phyloP scores from a whole-genome alignment of 176 grass and related monocot genomes.

The Juncus effusus region DNA sequence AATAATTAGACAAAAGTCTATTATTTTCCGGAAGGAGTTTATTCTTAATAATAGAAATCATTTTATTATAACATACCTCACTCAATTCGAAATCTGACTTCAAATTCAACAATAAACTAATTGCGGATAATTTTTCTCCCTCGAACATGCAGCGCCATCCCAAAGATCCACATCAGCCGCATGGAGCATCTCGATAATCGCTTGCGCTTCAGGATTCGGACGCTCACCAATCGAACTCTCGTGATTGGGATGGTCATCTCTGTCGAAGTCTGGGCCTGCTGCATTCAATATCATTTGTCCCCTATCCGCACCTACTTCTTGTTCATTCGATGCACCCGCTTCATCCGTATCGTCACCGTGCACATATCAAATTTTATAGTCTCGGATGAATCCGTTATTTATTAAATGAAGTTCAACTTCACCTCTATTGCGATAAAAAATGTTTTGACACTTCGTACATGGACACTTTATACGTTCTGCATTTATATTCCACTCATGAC shows the following conservation, averaged over 20 bases:
- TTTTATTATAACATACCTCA: not conserved
- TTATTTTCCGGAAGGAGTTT: not conserved
- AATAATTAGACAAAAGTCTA: not conserved
- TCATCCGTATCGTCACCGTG: too few species aligned
- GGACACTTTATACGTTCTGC: too few species aligned
- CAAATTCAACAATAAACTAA: not conserved
- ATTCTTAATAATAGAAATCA: not conserved
- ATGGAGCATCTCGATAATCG: not conserved
- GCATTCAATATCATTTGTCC: too few species aligned
- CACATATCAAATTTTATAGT: too few species aligned
- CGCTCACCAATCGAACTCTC: not conserved
- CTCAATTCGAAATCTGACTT: not conserved
- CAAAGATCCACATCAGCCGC: not conserved
- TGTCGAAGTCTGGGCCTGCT: conserved; percentile 2
- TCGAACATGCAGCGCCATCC: not conserved
- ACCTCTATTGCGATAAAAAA: too few species aligned
- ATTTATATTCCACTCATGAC: too few species aligned
- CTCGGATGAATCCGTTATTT: too few species aligned
- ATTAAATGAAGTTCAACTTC: too few species aligned
- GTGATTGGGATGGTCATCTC: too few species aligned
- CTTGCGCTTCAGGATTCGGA: not conserved
- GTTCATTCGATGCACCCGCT: too few species aligned
- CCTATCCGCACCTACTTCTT: too few species aligned
- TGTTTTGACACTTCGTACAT: too few species aligned
- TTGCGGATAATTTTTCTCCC: not conserved